Evolutionary conservation across 2,329 filamentous ascomycete genomes (phyloP).

Genomic region (Verticillium nubilum): DNA sequence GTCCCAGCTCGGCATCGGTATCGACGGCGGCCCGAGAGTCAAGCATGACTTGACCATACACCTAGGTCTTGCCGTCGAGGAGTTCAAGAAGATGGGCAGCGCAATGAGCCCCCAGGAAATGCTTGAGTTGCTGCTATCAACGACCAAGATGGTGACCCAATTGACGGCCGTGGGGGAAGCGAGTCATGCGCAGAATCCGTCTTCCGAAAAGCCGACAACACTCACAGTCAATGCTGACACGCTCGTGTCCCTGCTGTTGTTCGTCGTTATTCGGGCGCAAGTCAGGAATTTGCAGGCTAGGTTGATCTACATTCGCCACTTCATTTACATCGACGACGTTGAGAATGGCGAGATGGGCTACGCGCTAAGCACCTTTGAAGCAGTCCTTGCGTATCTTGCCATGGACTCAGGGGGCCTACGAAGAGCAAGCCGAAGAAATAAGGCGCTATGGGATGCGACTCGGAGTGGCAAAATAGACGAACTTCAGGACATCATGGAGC

Average conservation of each 20-base stretch:
- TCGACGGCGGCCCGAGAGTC: constrained; percentile 70
- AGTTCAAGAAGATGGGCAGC: constrained; percentile 78
- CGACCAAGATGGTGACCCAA: constrained; percentile 77
- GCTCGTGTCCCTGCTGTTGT: constrained; percentile 81
- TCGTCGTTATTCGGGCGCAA: constrained; percentile 88
- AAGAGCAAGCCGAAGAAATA: constrained; percentile 80
- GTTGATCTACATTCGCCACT: constrained; percentile 91
- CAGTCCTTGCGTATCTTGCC: constrained; percentile 81
- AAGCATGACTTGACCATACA: constrained; percentile 78
- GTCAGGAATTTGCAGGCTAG: constrained; percentile 83
- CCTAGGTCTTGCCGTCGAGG: constrained; percentile 73
- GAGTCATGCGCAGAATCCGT: constrained; percentile 19
- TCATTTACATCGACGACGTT: constrained; percentile 96
- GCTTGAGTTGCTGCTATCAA: constrained; percentile 73
- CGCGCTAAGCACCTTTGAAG: constrained; percentile 91
- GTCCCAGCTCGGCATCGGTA: constrained; percentile 84
- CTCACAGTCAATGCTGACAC: constrained; percentile 78
- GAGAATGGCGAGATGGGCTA: constrained; percentile 96
- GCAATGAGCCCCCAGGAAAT: constrained; percentile 83
- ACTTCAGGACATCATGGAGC: constrained; percentile 75
- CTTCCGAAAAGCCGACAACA: constrained; percentile 50
- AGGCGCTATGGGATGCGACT: constrained; percentile 80
- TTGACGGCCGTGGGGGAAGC: constrained; percentile 30
- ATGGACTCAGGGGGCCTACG: constrained; percentile 77
- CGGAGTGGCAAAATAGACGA: constrained; percentile 71